phyloP scores from a whole-genome alignment of 305 asterid genomes.

The Solanum hybrid region DNA sequence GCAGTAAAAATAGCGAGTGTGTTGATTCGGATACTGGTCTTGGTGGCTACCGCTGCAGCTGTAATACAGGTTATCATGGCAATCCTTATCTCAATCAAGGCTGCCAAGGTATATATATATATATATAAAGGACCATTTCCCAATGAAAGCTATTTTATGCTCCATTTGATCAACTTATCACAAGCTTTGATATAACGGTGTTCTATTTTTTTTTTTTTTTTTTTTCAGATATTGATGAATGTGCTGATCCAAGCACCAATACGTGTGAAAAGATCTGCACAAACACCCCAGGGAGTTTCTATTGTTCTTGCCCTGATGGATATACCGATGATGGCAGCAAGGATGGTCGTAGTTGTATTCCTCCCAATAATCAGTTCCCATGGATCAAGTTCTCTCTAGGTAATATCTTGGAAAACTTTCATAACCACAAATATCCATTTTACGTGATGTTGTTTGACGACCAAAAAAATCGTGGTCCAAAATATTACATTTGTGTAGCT shows the following conservation, averaged over 20 bases:
- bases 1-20: background rate
- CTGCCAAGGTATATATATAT: background rate
- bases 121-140: background rate
- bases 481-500: background rate
- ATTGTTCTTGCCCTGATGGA: background rate
- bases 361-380: background rate
- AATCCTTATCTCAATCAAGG: background rate
- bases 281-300: background rate
- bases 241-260: background rate
- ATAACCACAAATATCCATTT: too few species aligned
- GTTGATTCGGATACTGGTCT: background rate
- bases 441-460: too few species aligned
- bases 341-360: constrained; percentile 14
- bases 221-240: background rate
- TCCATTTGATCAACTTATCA: background rate
- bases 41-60: background rate
- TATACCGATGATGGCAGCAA: constrained; percentile 1
- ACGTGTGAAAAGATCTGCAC: background rate
- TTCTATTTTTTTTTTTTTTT: too few species aligned
- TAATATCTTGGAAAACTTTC: background rate
- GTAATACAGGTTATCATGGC: background rate
- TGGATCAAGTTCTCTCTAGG: constrained; percentile 20
- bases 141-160: background rate
- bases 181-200: background rate
- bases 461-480: too few species aligned